Evolutionary conservation across 2,329 filamentous ascomycete species (phyloP).

Genomic region (Coniella lustricola): DNA sequence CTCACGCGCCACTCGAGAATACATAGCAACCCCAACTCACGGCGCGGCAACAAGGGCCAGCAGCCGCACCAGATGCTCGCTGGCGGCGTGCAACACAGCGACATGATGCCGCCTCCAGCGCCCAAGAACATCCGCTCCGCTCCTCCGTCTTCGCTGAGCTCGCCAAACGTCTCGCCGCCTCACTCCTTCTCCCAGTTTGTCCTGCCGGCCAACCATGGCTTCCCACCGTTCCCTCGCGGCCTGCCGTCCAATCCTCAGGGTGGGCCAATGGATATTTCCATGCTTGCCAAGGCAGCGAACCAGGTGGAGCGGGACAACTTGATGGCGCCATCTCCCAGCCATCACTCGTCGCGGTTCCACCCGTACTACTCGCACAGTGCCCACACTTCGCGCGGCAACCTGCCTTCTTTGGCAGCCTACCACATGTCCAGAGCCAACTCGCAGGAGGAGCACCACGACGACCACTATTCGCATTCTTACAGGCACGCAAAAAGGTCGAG

Average conservation of each 20-base stretch:
- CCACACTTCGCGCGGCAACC: slow-evolving; percentile 50
- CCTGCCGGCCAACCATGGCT: slow-evolving; percentile 35
- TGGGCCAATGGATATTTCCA: slow-evolving; percentile 46
- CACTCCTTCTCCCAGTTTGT: slow-evolving; percentile 76
- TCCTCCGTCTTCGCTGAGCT: slow-evolving; percentile 75
- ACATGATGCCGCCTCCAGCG: slow-evolving; percentile 72
- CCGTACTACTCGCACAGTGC: slow-evolving; percentile 45
- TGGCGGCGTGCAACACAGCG: slow-evolving; percentile 42
- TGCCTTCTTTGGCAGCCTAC: slow-evolving; percentile 77
- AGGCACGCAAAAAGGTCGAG: slow-evolving; percentile 80
- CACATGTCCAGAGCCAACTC: slow-evolving; percentile 90
- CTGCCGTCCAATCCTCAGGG: slow-evolving; percentile 28
- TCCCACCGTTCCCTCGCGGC: slow-evolving; percentile 44
- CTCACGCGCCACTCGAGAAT: slow-evolving; percentile 95
- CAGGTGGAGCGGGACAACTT: slow-evolving; percentile 55
- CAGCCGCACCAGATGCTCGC: slow-evolving; percentile 38
- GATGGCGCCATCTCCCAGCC: slow-evolving; percentile 33
- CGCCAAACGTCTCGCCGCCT: slow-evolving; percentile 93
- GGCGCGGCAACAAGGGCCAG: slow-evolving; percentile 77
- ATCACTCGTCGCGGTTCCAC: slow-evolving; percentile 42
- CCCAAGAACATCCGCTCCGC: slow-evolving; percentile 82
- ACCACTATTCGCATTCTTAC: slow-evolving; percentile 63
- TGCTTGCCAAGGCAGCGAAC: slow-evolving; percentile 54
- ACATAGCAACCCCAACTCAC: slow-evolving; percentile 97
- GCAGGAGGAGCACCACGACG: slow-evolving; percentile 68